Conservation (phyloP, 2,329 filamentous ascomycete species). For the Aspergillus calidoustus region DNA sequence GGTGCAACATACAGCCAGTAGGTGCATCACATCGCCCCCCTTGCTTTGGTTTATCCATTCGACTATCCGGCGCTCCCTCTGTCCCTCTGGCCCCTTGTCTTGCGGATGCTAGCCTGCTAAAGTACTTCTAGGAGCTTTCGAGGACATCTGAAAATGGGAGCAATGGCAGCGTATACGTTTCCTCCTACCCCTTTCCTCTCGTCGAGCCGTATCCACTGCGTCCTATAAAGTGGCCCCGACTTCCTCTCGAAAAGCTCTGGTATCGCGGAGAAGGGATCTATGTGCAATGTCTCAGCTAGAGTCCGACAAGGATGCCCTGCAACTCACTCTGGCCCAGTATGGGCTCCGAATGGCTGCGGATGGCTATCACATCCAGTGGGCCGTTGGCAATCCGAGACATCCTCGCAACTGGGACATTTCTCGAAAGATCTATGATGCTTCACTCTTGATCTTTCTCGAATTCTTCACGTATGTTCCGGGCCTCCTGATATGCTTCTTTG, state of each 20-base stretch:
- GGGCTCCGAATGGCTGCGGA: slow-evolving; percentile 36
- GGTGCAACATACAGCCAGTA: slow-evolving; percentile 16
- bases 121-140: slow-evolving; percentile 12
- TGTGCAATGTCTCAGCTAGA: slow-evolving; percentile 21
- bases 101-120: slow-evolving; percentile 13
- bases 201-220: not conserved
- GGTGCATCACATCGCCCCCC: slow-evolving; percentile 17
- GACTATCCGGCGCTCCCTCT: slow-evolving; percentile 3
- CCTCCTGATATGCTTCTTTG: not conserved
- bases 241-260: not conserved
- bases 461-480: slow-evolving; percentile 38
- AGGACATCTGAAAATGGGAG: slow-evolving; percentile 8
- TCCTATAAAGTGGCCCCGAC: slow-evolving; percentile 9
- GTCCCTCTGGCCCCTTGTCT: slow-evolving; percentile 13
- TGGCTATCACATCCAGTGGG: slow-evolving; percentile 38
- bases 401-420: slow-evolving; percentile 37
- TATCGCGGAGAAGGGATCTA: slow-evolving; percentile 4
- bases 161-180: slow-evolving; percentile 1
- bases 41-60: slow-evolving; percentile 19
- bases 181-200: not conserved
- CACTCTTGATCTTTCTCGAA: slow-evolving; percentile 32
- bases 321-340: slow-evolving; percentile 28
- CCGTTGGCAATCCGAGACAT: slow-evolving; percentile 33
- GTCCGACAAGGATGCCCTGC: slow-evolving; percentile 23
- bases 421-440: slow-evolving; percentile 36